Percentiles rank a stretch among this genome's conserved stretches.
Conservation (phyloP, 306 rosid species). For the Citrullus amarus region DNA sequence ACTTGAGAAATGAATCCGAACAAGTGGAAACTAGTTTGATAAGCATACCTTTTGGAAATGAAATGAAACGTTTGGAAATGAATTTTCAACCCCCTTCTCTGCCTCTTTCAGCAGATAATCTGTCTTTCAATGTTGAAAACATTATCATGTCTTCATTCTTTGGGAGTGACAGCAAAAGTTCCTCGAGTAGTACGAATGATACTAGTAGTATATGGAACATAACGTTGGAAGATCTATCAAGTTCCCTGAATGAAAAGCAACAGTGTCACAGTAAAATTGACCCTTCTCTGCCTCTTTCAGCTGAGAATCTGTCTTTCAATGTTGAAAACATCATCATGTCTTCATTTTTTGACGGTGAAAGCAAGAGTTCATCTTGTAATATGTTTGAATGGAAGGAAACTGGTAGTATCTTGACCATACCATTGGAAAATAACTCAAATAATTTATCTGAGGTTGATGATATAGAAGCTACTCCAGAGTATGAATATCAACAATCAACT, state of each 20-base stretch:
- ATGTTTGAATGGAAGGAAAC: constrained; percentile 9
- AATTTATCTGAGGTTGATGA: not conserved
- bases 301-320: not conserved
- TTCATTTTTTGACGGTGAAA: constrained; percentile 15
- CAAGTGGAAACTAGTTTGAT: constrained; percentile 3
- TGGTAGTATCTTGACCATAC: not conserved
- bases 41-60: not conserved
- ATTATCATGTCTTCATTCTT: constrained; percentile 12
- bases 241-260: constrained; percentile 17
- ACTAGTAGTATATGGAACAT: not conserved
- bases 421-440: not conserved
- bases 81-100: not conserved
- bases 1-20: not conserved
- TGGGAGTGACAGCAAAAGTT: constrained; percentile 15
- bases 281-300: not conserved
- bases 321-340: constrained; percentile 13
- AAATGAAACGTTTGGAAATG: not conserved
- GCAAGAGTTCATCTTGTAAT: constrained; percentile 5
- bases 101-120: constrained; percentile 2
- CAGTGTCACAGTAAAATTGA: not conserved
- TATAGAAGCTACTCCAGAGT: constrained; percentile 10
- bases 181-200: constrained; percentile 4
- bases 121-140: constrained; percentile 8
- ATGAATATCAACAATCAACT: constrained; percentile 15
- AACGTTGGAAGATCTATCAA: not conserved